Conservation (phyloP, 208 protist species). For the Crithidia acanthocephali region DNA sequence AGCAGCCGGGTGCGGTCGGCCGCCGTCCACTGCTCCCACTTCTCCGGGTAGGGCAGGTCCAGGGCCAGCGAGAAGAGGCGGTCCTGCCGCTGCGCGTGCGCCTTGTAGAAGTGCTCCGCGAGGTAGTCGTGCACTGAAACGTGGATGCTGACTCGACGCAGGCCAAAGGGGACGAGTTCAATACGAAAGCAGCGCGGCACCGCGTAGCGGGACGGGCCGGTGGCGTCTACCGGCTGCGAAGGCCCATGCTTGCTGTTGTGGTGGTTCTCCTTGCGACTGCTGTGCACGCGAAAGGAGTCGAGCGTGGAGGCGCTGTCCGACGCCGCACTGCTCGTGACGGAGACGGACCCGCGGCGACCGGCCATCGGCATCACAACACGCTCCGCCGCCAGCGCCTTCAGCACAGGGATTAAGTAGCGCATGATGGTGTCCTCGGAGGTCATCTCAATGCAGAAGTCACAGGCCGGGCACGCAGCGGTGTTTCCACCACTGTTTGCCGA, state of each 20-base stretch:
- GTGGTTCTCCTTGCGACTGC: neutral
- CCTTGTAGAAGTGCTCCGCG: conserved; percentile 41
- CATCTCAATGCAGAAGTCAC: conserved; percentile 45
- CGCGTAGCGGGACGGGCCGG: conserved; percentile 19
- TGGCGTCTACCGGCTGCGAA: neutral
- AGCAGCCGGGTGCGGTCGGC: conserved; percentile 53
- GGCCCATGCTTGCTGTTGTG: neutral
- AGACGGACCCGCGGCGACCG: conserved; percentile 14
- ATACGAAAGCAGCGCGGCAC: conserved; percentile 40
- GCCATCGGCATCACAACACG: conserved; percentile 33
- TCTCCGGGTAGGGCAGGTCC: conserved; percentile 43
- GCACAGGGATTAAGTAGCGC: conserved; percentile 25
- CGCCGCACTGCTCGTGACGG: conserved; percentile 18
- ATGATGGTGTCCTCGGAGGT: conserved; percentile 23
- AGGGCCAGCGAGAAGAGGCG: conserved; percentile 27
- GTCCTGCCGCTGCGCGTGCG: conserved; percentile 24
- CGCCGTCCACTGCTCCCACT: conserved; percentile 33
- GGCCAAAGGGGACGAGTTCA: conserved; percentile 33
- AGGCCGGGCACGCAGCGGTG: conserved; percentile 22
- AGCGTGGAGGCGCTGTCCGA: conserved; percentile 18
- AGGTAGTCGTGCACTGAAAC: conserved; percentile 36
- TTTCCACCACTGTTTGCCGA: neutral
- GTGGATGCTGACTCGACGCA: conserved; percentile 37
- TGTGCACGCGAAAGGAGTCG: conserved; percentile 25
- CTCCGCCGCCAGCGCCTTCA: conserved; percentile 20